Base-by-base conservation (phyloP, 768 basidiomycete species). In the Termitomyces sp. region DNA sequence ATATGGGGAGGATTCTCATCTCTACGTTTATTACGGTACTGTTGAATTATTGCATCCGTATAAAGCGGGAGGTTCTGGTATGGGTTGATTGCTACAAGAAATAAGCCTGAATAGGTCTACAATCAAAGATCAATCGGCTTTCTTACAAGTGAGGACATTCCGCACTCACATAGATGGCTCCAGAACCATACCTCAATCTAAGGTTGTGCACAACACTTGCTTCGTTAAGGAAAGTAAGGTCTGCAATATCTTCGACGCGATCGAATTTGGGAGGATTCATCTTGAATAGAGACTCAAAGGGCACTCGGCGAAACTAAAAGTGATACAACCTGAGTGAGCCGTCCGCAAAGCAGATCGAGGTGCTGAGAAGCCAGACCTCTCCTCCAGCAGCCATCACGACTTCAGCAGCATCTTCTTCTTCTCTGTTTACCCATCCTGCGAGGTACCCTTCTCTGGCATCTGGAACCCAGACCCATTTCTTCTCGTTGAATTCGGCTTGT, bases 221-320 rank as follows among this genome's bases (percentile, higher is more conserved):
- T 79, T 99, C 97, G 70, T 98, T 98, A 58, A 98, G 78, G 75
- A 94, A 97, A 0, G 97, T 98, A 60, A 99, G 79, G 74, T 98
- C 95, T 43, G 97, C 97, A 62, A 98, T 98, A 70, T 99, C 97
- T 63, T 94, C 93, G 4, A 95, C 95, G 33, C 93, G 84, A 76
- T 98, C 95, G 70, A 98, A 99, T 73, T 98, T 97, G 46, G 95
- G 95, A 26, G 95, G 95, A 67, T 98, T 98, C 94, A 96, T 96
- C 78, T 95, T 95, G 66, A 88, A 91, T 41, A 97, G 72, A 22
- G 86, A 83, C 62, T 92, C 88, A 61, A 94, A 79, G 16, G 90
- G 87, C 4, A 96, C 82, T 63, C 67, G 70, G 48, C 73, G 71
- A 62, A 73, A 67, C 71, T 73, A 38, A 28, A 43, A 28, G 26